Evolutionary conservation across 345 rosid genomes (phyloP).

Genomic region (Laguncularia racemosa): DNA sequence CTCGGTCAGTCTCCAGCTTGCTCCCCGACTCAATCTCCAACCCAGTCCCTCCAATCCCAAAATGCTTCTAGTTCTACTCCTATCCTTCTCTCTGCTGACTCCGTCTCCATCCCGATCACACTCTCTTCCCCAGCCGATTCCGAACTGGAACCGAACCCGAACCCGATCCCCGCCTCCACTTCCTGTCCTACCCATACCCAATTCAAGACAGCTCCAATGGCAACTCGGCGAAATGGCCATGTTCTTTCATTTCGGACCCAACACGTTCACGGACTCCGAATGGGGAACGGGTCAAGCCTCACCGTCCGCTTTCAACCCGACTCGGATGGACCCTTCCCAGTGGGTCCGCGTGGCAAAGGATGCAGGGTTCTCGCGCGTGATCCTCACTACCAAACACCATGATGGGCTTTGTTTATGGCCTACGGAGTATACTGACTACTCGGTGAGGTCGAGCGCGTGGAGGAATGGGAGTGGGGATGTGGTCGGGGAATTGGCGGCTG

Average conservation of each 20-base stretch:
- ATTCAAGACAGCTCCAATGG: slow-evolving; percentile 76
- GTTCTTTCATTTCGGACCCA: slow-evolving; percentile 84
- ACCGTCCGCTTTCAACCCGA: slow-evolving; percentile 70
- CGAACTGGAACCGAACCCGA: slow-evolving; percentile 6
- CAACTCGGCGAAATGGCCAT: slow-evolving; percentile 66
- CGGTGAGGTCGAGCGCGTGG: slow-evolving; percentile 65
- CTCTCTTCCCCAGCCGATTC: background rate
- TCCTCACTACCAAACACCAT: slow-evolving; percentile 87
- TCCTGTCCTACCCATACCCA: slow-evolving; percentile 73
- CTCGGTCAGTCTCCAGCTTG: no score
- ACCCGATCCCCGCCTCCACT: slow-evolving; percentile 68
- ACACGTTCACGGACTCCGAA: slow-evolving; percentile 81
- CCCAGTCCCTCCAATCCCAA: no score
- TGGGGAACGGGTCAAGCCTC: slow-evolving; percentile 76
- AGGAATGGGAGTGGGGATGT: slow-evolving; percentile 66
- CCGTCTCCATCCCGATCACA: background rate
- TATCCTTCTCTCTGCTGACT: background rate
- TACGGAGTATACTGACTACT: slow-evolving; percentile 60
- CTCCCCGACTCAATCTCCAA: no score
- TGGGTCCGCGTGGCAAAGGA: slow-evolving; percentile 76
- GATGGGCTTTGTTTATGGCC: slow-evolving; percentile 99
- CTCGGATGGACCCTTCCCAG: slow-evolving; percentile 53
- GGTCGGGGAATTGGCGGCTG: slow-evolving; percentile 53
- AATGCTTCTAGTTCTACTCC: no score
- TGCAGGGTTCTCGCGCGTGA: slow-evolving; percentile 58